A percentile compares a stretch with the other conserved stretches of the same genome.
phyloP scores from a whole-genome alignment of 2,329 filamentous ascomycete genomes.

The Chrysosphaeria jannelii region DNA sequence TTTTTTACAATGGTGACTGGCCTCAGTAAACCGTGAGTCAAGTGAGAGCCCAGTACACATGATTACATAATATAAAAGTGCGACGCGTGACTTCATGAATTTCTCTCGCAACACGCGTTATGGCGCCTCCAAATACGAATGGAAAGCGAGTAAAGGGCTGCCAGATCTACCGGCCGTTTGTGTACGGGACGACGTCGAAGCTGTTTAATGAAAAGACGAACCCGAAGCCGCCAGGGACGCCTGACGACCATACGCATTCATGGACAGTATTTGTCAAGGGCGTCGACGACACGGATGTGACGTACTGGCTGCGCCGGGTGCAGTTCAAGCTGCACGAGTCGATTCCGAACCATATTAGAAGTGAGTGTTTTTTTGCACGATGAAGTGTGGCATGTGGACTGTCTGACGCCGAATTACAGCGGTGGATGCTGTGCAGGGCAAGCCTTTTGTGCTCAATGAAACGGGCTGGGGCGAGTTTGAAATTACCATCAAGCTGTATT shows the following conservation, averaged over 20 bases:
- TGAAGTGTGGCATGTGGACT: not conserved
- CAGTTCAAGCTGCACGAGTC: conserved; percentile 97
- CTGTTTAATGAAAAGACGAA: conserved; percentile 51
- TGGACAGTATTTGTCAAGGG: conserved; percentile 90
- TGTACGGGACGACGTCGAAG: conserved; percentile 54
- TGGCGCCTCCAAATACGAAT: conserved; percentile 26
- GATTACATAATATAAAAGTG: too few species aligned
- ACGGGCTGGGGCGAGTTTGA: conserved; percentile 98
- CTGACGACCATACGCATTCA: conserved; percentile 80
- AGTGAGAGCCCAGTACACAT: too few species aligned
- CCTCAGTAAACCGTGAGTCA: too few species aligned
- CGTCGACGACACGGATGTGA: conserved; percentile 67
- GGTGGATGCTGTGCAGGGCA: conserved; percentile 38
- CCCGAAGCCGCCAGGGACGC: conserved; percentile 45
- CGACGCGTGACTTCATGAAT: conserved; percentile 1
- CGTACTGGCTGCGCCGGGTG: conserved; percentile 86
- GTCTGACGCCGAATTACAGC: conserved; percentile 8
- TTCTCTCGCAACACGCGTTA: conserved; percentile 9
- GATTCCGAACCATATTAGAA: conserved; percentile 71
- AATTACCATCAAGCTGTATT: conserved; percentile 85
- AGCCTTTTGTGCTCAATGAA: conserved; percentile 57
- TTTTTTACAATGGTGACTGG: too few species aligned
- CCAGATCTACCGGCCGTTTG: conserved; percentile 31
- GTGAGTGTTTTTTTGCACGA: conserved; percentile 10
- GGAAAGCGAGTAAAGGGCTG: conserved; percentile 34